phyloP scores from a whole-genome alignment of 352 stramenopile genomes.

The Sclerospora graminicola region DNA sequence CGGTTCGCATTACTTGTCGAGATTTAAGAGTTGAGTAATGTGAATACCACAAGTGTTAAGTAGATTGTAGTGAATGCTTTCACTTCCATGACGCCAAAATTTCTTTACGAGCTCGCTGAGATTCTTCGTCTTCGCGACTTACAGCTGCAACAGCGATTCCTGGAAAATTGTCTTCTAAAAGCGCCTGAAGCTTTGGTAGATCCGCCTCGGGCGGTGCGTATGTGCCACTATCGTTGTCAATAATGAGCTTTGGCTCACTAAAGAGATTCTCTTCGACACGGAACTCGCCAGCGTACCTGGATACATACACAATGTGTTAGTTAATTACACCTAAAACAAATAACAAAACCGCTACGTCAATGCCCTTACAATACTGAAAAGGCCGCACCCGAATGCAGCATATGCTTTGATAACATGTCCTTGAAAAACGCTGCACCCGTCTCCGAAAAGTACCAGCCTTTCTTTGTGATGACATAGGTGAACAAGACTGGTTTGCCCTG shows the following conservation, averaged over 20 bases:
- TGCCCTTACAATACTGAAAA: constrained; percentile 22
- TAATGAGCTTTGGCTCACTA: constrained; percentile 22
- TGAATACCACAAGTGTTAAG: too few relatives aligned
- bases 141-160: constrained; percentile 20
- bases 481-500: constrained; percentile 26
- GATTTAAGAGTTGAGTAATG: too few relatives aligned
- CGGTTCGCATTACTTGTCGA: too few relatives aligned
- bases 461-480: constrained; percentile 26
- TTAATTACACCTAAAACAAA: not conserved
- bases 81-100: constrained; percentile 22
- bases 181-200: constrained; percentile 20
- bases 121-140: constrained; percentile 16
- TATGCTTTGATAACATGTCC: constrained; percentile 38
- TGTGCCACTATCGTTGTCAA: constrained; percentile 33
- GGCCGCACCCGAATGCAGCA: constrained; percentile 20
- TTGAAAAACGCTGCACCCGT: constrained; percentile 33
- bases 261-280: constrained; percentile 18
- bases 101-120: constrained; percentile 17
- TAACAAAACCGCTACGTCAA: not conserved
- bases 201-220: constrained; percentile 27
- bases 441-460: constrained; percentile 34
- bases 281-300: constrained; percentile 29
- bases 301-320: not conserved
- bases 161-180: constrained; percentile 31
- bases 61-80: too few relatives aligned